These are phyloP conservation scores for Cucumis melo DNA, from an alignment of 306 rosid species.

Conservation along the genomic window DNA sequence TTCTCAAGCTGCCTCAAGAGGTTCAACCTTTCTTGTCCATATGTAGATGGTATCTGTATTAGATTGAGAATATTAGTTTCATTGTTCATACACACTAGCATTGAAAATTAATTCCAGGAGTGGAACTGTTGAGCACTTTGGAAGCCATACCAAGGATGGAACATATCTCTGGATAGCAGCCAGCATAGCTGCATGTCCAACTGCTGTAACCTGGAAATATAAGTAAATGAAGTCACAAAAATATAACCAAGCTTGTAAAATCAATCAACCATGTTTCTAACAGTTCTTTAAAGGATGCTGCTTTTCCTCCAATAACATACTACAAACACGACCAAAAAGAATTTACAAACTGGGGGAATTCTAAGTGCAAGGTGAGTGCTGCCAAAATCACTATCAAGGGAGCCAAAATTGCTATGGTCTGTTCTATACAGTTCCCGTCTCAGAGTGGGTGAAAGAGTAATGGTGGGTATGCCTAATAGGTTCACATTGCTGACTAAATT, in stretches of 20 bases:
- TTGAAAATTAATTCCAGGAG: neutral
- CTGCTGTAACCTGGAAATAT: slow-evolving; percentile 75
- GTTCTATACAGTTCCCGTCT: no score
- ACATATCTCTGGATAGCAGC: slow-evolving; percentile 98
- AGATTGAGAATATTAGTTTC: slow-evolving; percentile 4
- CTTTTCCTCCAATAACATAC: neutral
- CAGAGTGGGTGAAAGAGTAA: neutral
- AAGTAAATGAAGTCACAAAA: slow-evolving; percentile 2
- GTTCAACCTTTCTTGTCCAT: slow-evolving; percentile 87
- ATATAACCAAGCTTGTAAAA: neutral
- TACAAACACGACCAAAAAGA: neutral
- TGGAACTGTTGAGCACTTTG: neutral
- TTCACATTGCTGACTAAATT: neutral
- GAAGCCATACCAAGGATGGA: slow-evolving; percentile 66
- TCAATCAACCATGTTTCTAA: neutral
- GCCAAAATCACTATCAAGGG: neutral
- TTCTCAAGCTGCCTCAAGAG: slow-evolving; percentile 92
- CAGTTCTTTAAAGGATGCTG: neutral
- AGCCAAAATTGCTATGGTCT: neutral
- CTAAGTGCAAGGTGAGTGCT: neutral
- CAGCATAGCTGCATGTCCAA: slow-evolving; percentile 97
- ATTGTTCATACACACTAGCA: neutral
- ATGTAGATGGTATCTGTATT: slow-evolving; percentile 84
- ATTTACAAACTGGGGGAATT: neutral
- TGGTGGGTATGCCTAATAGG: neutral